Conservation (phyloP, 495 filamentous ascomycete genomes). For the Pyronema omphalodes region DNA sequence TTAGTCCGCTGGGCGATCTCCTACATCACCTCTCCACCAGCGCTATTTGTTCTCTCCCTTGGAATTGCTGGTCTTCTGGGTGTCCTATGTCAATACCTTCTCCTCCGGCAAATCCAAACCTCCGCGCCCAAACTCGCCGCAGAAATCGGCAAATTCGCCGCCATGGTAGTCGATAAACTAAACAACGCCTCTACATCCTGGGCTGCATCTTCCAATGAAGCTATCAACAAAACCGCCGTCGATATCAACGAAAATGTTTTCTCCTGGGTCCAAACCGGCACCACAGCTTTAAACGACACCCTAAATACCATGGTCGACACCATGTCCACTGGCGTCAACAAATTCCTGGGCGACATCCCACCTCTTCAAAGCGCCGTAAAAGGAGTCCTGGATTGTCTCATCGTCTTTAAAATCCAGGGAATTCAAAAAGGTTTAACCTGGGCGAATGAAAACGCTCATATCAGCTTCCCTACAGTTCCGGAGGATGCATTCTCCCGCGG, state of each 20-base stretch:
- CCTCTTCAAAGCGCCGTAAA: slow-evolving; percentile 32
- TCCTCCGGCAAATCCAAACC: slow-evolving; percentile 53
- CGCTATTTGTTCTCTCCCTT: slow-evolving; percentile 71
- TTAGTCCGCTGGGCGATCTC: slow-evolving; percentile 70
- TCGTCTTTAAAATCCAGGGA: slow-evolving; percentile 54
- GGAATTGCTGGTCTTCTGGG: slow-evolving; percentile 69
- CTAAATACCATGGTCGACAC: slow-evolving; percentile 62
- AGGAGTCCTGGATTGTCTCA: slow-evolving; percentile 55
- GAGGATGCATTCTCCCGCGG: slow-evolving; percentile 73
- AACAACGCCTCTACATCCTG: slow-evolving; percentile 57
- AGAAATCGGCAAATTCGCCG: slow-evolving; percentile 67
- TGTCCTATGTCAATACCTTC: slow-evolving; percentile 67
- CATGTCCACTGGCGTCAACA: slow-evolving; percentile 50
- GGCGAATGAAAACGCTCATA: slow-evolving; percentile 68
- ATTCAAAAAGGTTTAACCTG: slow-evolving; percentile 76
- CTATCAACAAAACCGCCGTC: slow-evolving; percentile 44
- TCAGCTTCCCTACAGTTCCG: slow-evolving; percentile 58
- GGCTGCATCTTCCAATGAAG: slow-evolving; percentile 57
- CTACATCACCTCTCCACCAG: slow-evolving; percentile 68
- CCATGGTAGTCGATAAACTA: slow-evolving; percentile 53
- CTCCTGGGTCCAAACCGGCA: slow-evolving; percentile 74
- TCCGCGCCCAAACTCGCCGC: slow-evolving; percentile 55
- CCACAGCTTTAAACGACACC: slow-evolving; percentile 63
- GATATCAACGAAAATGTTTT: slow-evolving; percentile 71
- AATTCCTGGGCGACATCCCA: slow-evolving; percentile 56